Evolutionary conservation across 139 green algal species (phyloP).

Genomic region (Pseudopediastrum boryanum): DNA sequence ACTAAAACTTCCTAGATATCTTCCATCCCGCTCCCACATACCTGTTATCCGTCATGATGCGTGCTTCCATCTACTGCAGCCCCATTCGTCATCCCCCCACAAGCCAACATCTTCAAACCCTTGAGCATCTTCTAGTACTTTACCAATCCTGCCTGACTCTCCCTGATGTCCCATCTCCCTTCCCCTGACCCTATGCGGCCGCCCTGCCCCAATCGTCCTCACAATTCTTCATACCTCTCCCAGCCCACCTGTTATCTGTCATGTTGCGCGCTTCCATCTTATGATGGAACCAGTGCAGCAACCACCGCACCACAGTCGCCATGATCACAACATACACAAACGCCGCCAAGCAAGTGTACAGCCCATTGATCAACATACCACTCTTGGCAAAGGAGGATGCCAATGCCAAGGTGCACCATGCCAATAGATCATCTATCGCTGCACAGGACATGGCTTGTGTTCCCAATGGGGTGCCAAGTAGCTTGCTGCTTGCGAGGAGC

Average conservation of each 20-base stretch:
- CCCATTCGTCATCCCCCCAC: too few relatives aligned
- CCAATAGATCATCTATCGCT: conserved; percentile 26
- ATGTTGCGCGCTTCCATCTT: not conserved
- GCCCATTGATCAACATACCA: conserved; percentile 16
- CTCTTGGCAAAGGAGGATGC: conserved; percentile 49
- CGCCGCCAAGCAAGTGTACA: conserved; percentile 48
- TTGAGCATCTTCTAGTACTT: too few relatives aligned
- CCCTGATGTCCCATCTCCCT: too few relatives aligned
- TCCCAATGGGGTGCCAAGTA: conserved; percentile 18
- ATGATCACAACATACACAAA: conserved; percentile 52
- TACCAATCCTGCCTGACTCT: too few relatives aligned
- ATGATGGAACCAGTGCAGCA: conserved; percentile 30
- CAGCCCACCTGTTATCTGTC: not conserved
- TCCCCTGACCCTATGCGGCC: too few relatives aligned
- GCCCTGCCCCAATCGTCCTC: too few relatives aligned
- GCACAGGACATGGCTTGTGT: conserved; percentile 20
- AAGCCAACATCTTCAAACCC: too few relatives aligned
- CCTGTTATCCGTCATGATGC: too few relatives aligned
- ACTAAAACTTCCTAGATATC: too few relatives aligned
- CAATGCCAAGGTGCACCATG: conserved; percentile 48
- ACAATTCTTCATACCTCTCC: too few relatives aligned
- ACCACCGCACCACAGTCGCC: conserved; percentile 34
- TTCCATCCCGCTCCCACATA: too few relatives aligned
- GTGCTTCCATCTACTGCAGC: too few relatives aligned
- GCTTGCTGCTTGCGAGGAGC: not conserved